phyloP scores from a whole-genome alignment of 2,329 filamentous ascomycete species.

The Epichloe brachyelytri region DNA sequence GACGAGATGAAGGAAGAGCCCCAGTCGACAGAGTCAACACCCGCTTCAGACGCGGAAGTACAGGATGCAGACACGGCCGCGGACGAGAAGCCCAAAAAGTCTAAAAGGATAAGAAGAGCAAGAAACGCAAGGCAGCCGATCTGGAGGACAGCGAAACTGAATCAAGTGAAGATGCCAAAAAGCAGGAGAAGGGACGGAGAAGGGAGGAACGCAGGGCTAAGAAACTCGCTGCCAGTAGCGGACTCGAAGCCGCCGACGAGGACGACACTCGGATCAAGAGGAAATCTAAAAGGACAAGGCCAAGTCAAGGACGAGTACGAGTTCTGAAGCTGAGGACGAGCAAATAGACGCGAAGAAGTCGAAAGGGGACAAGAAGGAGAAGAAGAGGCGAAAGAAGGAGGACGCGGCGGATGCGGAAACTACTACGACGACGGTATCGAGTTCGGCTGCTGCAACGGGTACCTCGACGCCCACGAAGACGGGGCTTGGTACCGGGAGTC shows the following conservation, averaged over 20 bases:
- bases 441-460: constrained; percentile 20
- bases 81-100: constrained; percentile 14
- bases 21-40: constrained; percentile 7
- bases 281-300: constrained; percentile 14
- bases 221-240: constrained; percentile 9
- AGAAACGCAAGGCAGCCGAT: constrained; percentile 36
- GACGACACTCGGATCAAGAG: constrained; percentile 29
- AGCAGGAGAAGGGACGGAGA: constrained; percentile 22
- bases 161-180: constrained; percentile 12
- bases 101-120: constrained; percentile 33
- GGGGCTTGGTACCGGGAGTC: constrained; percentile 37
- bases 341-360: constrained; percentile 20
- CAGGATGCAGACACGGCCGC: constrained; percentile 5
- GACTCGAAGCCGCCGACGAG: constrained; percentile 10
- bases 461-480: constrained; percentile 26
- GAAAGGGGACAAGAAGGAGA: constrained; percentile 28
- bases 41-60: constrained; percentile 7
- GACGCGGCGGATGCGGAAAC: constrained; percentile 19
- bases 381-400: constrained; percentile 36
- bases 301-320: constrained; percentile 11
- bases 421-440: constrained; percentile 11
- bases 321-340: constrained; percentile 10
- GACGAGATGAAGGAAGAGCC: constrained; percentile 36
- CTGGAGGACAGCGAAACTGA: constrained; percentile 14
- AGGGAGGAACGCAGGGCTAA: constrained; percentile 25